Base-by-base conservation (phyloP, 2,329 filamentous ascomycete species). In the Fusarium sp. region DNA sequence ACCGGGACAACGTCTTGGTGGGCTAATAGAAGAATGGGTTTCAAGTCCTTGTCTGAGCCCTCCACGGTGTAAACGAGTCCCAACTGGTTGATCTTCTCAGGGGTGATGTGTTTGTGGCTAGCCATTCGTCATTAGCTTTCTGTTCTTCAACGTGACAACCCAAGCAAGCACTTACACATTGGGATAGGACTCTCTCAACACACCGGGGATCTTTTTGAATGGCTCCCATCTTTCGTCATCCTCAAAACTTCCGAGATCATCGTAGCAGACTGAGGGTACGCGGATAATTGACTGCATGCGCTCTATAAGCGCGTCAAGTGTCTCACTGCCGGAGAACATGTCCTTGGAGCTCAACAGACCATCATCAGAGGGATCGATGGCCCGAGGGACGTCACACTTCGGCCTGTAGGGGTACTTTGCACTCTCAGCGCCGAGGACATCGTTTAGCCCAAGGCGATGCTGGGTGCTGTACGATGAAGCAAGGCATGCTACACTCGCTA, bases 41-140 rank as follows among this genome's bases (percentile, higher is more conserved):
- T 73, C 13, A 86, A 78, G 0, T 74, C 74, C 1, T 74, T 55
- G 38, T 87, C 77, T 2, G 76, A 77, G n/a, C 86, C 86, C 12
- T 81, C 68, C 61, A 87, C 77, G 1, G 85, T 88, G 70, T 83
- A 88, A 34, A 89, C 74, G 2, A 89, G 75, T 5, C 86, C 86
- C 41, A 86, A 81, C 0, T 81, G 85, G 70, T 89, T 88, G 57
- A 89, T 77, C 26, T 81, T 83, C 49, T 86, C 82, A 5, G 81
- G 67, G 11, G 64, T 68, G 52, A 78, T 77, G 19, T 75, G 72
- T 34, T 76, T 68, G 61, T 80, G 76, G n/a, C 77, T 80, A 50
- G 19, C 19, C 19, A 10, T 15, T 5, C 15, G 1, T 9, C 47
- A 45, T 31, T 26, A 49, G 7, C 24, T 10, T 7, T 4, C 7